phyloP scores from a whole-genome alignment of 495 filamentous ascomycete species.

The Daldinia grandis region DNA sequence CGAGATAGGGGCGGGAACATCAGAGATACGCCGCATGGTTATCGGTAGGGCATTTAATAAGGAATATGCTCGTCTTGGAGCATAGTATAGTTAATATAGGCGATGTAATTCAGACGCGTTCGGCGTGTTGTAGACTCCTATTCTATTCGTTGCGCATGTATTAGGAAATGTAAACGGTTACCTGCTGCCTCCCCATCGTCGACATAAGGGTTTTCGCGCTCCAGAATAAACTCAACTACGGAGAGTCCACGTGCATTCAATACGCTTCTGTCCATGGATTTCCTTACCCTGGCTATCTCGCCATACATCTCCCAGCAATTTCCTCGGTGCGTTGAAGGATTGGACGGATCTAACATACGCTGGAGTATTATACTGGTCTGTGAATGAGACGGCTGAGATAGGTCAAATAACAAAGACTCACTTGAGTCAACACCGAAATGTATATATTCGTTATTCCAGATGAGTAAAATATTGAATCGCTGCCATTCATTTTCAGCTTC shows the following conservation, averaged over 20 bases:
- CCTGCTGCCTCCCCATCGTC: conserved; percentile 10
- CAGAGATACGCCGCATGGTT: conserved; percentile 92
- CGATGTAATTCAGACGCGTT: conserved; percentile 33
- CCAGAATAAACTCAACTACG: conserved; percentile 7
- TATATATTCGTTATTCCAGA: conserved; percentile 3
- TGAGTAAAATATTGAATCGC: neutral
- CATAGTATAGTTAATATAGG: conserved; percentile 21
- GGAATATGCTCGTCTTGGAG: conserved; percentile 69
- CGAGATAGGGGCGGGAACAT: conserved; percentile 97
- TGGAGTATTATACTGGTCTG: neutral
- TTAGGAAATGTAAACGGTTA: conserved; percentile 22
- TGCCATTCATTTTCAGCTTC: neutral
- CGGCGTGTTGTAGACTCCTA: neutral
- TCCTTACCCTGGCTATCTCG: conserved; percentile 10
- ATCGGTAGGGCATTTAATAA: conserved; percentile 95
- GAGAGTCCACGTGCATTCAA: too few relatives aligned
- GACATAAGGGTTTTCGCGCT: conserved; percentile 17
- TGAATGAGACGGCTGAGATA: neutral
- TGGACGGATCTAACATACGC: neutral
- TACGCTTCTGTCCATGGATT: neutral
- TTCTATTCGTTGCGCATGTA: neutral
- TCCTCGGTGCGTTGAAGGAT: neutral
- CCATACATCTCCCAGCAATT: conserved; percentile 16
- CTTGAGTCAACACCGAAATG: conserved; percentile 11
- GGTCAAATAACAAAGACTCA: neutral